Base-by-base conservation (phyloP, 2,329 filamentous ascomycete genomes). In the Phoma sp. region DNA sequence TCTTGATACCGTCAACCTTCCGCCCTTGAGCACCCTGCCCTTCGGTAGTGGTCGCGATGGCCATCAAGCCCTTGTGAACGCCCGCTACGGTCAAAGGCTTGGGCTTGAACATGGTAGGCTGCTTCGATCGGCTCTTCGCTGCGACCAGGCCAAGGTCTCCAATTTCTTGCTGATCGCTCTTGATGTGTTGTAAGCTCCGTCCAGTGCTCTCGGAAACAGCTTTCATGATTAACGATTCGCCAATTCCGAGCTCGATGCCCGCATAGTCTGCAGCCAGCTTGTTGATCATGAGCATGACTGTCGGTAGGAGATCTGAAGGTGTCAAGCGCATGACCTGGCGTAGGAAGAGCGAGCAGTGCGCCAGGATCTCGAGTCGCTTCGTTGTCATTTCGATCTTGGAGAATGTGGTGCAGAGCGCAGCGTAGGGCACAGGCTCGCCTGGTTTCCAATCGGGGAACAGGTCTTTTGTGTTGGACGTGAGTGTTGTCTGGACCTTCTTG, bases 201-300 rank as follows among this genome's bases (percentile, higher is more conserved):
- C 95, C 95, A 0, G 95, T 99, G 27, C 88, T 90, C 78, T 98
- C 94, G 10, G 94, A 94, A 69, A 99, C 96, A 5, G 95, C 91
- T 75, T 98, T 99, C 93, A 98, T 98, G 68, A 99, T 97, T 25
- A 99, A 78, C 0, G 94, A 98, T 77, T 99, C 95, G 52, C 95
- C 95, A 66, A 99, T 99, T n/a, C 95, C 95, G 27, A 99, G 83
- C 76, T 99, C 95, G 60, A 99, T 93, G 19, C 95, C 95, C 38
- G 93, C 89, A 74, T 97, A 99, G 71, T 99, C 95, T 3, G 95
- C 94, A 2, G 95, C 95, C 24, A 99, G 85, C 75, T 98, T 98
- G 78, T 97, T 97, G 75, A 96, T 91, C 95, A 99, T 98, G 27
- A 99, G 85, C 60, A 96, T 82, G 22, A 98, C 88, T 0, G 92